Evolutionary conservation across 257 asterid species (phyloP).

Genomic region (Anisodus tanguticus): DNA sequence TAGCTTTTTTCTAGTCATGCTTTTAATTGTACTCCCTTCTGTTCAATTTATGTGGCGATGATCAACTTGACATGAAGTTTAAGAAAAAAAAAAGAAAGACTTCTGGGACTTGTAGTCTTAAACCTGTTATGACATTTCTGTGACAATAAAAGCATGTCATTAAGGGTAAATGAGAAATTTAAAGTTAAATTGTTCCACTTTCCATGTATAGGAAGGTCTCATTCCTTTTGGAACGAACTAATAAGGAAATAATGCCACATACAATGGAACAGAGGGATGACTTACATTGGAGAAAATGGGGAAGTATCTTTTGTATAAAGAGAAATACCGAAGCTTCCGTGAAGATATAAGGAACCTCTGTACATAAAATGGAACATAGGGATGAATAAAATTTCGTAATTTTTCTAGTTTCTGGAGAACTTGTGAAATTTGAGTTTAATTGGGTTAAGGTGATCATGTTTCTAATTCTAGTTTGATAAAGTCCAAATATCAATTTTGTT

Average conservation of each 20-base stretch:
- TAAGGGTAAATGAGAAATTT: neutral
- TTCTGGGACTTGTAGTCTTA: neutral
- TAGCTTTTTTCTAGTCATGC: too few relatives aligned
- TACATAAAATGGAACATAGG: neutral
- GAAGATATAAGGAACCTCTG: slow-evolving; percentile 7
- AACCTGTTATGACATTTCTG: neutral
- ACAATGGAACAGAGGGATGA: neutral
- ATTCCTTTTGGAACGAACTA: too few relatives aligned
- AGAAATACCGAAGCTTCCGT: neutral
- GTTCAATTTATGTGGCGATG: neutral
- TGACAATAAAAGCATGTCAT: neutral
- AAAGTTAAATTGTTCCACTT: neutral
- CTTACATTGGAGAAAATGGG: slow-evolving; percentile 7
- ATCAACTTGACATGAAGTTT: neutral
- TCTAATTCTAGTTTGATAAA: neutral
- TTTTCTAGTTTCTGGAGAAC: neutral
- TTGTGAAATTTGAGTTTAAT: neutral
- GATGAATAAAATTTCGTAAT: neutral
- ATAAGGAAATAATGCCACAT: neutral
- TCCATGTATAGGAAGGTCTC: neutral
- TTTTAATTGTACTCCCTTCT: neutral
- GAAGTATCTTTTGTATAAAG: neutral
- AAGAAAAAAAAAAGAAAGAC: neutral
- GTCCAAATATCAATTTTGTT: neutral
- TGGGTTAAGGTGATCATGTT: slow-evolving; percentile 12